Percentiles rank a stretch among this genome's conserved stretches.
Evolutionary conservation across 306 rosid genomes (phyloP).

Genomic region (Phaseolus lunatus): DNA sequence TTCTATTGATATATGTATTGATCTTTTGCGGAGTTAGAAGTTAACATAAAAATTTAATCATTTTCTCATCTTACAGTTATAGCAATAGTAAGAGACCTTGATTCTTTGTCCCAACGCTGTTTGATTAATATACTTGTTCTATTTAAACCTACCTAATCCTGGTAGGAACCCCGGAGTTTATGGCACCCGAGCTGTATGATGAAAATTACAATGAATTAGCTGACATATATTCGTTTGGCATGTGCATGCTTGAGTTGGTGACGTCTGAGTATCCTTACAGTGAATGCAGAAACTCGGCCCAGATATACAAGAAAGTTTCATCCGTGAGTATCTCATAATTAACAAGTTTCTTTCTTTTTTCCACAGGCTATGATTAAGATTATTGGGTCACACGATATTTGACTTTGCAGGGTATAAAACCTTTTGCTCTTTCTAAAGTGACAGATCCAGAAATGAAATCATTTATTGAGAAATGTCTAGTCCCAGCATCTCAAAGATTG

Average conservation of each 20-base stretch:
- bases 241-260: slow-evolving; percentile 39
- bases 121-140: slow-evolving; percentile 1
- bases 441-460: slow-evolving; percentile 4
- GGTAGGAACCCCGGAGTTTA: slow-evolving; percentile 63
- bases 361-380: background rate
- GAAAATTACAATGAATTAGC: slow-evolving; percentile 61
- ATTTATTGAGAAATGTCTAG: slow-evolving; percentile 21
- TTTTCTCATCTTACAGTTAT: background rate
- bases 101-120: background rate
- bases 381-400: background rate
- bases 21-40: background rate
- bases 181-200: slow-evolving; percentile 66
- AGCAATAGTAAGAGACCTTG: background rate
- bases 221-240: slow-evolving; percentile 63
- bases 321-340: background rate
- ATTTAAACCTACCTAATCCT: slow-evolving; percentile 7
- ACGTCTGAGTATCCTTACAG: slow-evolving; percentile 11
- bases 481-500: slow-evolving; percentile 19
- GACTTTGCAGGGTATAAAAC: slow-evolving; percentile 4
- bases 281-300: slow-evolving; percentile 23
- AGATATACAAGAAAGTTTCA: slow-evolving; percentile 23
- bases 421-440: background rate
- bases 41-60: background rate
- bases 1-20: background rate
- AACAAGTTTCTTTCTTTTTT: background rate